Percentiles rank a stretch among this genome's conserved stretches.
phyloP scores from a whole-genome alignment of 1,284 basidiomycete species.

The Trichosporon sp. region DNA sequence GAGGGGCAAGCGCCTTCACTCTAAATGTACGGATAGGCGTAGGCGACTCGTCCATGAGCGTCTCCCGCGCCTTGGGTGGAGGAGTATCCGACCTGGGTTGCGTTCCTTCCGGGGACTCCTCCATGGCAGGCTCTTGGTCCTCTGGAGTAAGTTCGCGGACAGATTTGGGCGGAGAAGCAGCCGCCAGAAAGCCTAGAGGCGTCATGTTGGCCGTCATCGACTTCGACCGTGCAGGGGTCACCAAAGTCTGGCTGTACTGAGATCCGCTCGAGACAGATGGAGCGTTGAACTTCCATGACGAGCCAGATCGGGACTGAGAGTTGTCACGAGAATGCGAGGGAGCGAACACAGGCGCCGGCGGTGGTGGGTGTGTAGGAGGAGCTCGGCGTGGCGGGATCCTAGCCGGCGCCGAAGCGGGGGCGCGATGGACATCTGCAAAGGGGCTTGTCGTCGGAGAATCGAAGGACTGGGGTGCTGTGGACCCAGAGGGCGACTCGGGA shows the following conservation, averaged over 20 bases:
- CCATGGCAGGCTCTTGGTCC: neutral
- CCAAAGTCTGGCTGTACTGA: neutral
- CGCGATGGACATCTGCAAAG: neutral
- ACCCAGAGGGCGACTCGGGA: neutral
- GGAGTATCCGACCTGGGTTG: neutral
- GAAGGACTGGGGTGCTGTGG: neutral
- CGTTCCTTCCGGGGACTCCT: neutral
- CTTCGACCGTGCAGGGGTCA: neutral
- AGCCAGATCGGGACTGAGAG: neutral
- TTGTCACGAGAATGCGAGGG: slow-evolving; percentile 5
- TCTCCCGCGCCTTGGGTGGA: neutral
- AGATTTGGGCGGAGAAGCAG: neutral
- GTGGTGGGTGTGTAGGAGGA: slow-evolving; percentile 12
- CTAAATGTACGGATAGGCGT: slow-evolving; percentile 13
- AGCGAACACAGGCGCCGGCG: slow-evolving; percentile 10
- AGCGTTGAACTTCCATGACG: neutral
- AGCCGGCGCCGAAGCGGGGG: neutral
- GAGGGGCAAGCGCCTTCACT: slow-evolving; percentile 14
- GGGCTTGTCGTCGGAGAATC: neutral
- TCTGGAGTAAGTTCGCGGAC: neutral
- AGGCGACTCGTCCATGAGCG: slow-evolving; percentile 21
- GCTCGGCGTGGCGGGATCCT: slow-evolving; percentile 11
- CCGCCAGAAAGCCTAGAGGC: neutral
- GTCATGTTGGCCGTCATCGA: neutral
- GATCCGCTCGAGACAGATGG: neutral